These are phyloP conservation scores for Corymbia citriodora DNA, from an alignment of 441 rosid species.

Conservation along the genomic window DNA sequence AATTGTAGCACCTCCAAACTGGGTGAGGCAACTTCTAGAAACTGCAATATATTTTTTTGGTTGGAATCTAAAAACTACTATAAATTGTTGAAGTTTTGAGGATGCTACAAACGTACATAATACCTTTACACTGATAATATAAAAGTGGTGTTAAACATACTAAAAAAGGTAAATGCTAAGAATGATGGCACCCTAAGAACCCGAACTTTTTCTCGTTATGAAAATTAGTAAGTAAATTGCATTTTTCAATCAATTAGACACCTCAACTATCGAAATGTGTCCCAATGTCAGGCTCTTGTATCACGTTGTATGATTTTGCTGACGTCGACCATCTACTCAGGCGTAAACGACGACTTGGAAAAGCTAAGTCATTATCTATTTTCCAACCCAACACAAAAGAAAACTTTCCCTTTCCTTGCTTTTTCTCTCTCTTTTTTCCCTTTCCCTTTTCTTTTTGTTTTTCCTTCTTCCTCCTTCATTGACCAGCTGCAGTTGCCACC, in stretches of 20 bases:
- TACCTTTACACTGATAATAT: neutral
- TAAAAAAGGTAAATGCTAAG: neutral
- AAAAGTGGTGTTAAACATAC: neutral
- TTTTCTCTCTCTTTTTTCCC: fast-evolving
- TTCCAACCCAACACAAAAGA: neutral
- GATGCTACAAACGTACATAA: neutral
- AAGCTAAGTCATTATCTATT: neutral
- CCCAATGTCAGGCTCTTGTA: neutral
- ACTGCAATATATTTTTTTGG: neutral
- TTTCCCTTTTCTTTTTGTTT: fast-evolving
- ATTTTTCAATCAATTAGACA: neutral
- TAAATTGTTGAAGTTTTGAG: neutral
- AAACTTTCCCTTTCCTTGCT: neutral
- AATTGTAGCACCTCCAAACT: neutral
- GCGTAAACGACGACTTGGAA: neutral
- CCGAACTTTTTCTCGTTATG: neutral
- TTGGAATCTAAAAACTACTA: neutral
- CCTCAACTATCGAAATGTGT: neutral
- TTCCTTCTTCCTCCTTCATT: neutral
- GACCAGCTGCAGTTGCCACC: neutral
- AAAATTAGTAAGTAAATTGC: neutral
- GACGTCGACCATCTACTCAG: neutral
- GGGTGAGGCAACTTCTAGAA: neutral
- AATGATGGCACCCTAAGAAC: neutral
- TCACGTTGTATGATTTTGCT: neutral